Conservation (phyloP, 2,329 filamentous ascomycete species). For the Stemphylium vesicarium region DNA sequence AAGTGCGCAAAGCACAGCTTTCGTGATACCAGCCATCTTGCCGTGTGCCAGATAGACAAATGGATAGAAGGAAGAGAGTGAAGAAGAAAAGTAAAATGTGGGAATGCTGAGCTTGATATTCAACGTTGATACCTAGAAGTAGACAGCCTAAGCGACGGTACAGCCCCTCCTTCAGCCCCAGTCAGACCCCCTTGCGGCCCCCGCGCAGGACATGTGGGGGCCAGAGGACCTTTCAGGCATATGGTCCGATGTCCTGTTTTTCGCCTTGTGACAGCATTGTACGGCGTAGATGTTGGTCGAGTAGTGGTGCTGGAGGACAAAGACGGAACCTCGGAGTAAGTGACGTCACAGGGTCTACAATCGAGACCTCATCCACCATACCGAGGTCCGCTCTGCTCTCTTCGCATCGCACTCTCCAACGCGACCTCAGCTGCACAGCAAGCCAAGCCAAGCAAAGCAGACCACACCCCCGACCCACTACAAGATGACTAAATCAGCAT, state of each 20-base stretch:
- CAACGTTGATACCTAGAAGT: constrained; percentile 10
- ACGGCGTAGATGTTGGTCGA: neutral
- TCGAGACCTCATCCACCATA: neutral
- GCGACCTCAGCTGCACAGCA: neutral
- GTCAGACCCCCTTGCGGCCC: neutral
- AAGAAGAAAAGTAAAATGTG: neutral
- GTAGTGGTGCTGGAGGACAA: neutral
- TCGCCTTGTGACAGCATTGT: neutral
- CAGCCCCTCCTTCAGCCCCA: neutral
- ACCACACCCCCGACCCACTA: neutral
- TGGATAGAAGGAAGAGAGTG: neutral
- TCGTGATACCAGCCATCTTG: constrained; percentile 19
- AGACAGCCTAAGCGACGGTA: constrained; percentile 3
- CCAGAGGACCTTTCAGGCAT: constrained; percentile 2
- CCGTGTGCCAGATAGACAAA: neutral
- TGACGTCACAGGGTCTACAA: constrained; percentile 14
- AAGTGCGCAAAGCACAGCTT: constrained; percentile 23
- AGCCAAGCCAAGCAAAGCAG: neutral
- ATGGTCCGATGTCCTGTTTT: neutral
- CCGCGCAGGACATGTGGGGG: constrained; percentile 9
- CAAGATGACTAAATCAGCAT: constrained; percentile 28
- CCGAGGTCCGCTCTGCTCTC: neutral
- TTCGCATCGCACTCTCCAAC: neutral
- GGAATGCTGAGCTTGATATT: constrained; percentile 9
- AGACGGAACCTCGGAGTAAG: neutral